Base-by-base conservation (phyloP, 192 early-diverging fungal genomes). In the Podila minutissima region DNA sequence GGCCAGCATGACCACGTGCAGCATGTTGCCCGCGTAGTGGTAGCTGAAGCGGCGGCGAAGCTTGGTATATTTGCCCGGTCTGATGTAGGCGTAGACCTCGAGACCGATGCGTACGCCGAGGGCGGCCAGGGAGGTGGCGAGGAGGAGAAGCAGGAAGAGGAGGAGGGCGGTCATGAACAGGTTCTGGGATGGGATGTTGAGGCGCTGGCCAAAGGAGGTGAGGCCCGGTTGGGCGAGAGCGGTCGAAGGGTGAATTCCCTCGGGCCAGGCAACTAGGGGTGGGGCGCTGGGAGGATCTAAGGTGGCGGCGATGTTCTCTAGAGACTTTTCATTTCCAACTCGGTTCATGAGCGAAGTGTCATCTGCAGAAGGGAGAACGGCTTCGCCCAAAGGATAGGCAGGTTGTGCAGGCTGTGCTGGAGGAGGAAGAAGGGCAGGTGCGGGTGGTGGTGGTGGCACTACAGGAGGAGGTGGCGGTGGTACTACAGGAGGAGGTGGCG, bases 161-260 rank as follows among this genome's bases (percentile, higher is more conserved):
- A 83, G 69, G 1, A 83, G 49, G 5, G 74, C 66, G 33, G 73
- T 83, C 71, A 83, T 74, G 33, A 83, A 83, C 73, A 83, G 46
- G 31, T 83, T 75, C n/a, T 76, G 62, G 59, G 74, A 41, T 3
- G 82, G 82, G 61, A 83, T 75, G 37, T 72, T 12, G 50, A 75
- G 74, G 0, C 69, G 62, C n/a, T 83, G 59, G 24, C 74, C 82
- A 37, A 72, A 76, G 2, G 82, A 66, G 11, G 59, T n/a, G 13
- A 83, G 49, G 26, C 81, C 81, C 5, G 62, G 61, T 46, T 62
- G 57, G 9, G 28, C 12, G n/a, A 77, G 49, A 5, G 41, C 26
- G 5, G 48, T 77, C 0, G 63, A 60, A 2, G 33, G 31, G 19
- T 71, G 50, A 35, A 51, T 57, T 22, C 28, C 69, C 38, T 61